Evolutionary conservation across 257 asterid genomes (phyloP), one percentile per base, ranked within the genome.

Genomic region (Craterostigma plantagineum): DNA sequence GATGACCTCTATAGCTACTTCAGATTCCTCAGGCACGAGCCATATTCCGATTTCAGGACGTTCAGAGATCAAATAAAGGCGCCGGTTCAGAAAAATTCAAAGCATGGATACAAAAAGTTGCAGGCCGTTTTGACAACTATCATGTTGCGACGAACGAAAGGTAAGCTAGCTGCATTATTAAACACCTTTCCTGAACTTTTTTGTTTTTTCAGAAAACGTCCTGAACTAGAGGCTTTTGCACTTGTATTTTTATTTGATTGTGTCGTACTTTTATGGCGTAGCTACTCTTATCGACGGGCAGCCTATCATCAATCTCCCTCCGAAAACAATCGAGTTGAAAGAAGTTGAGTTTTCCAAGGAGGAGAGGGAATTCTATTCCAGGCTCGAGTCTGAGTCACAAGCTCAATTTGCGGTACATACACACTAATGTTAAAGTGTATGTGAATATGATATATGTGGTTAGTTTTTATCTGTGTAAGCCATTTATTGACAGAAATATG

Each of bases 391-490:
- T 50, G 81, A 72, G 11, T 87, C 98, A 17, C 86, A 85, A 23
- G 93, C 98, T 61, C 93, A 82, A 57, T 87, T 79, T 67, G 99
- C 95, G 17, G 99, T 90, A 77, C n/a, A n/a, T n/a, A n/a, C 39
- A 33, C 33, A 15, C n/a, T 34, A 35, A 35, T 58, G 46, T 16
- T 16, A 39, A 40, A 58, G n/a, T 33, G 52, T 49, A 6, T 47
- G 17, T 16, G 13, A 11, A 11, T 11, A 8, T 10, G 15, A 41
- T 10, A 16, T 4, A 11, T 41, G 13, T 14, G 7, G 42, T 43
- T 56, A 38, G 18, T 42, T 33, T 27, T 60, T 54, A 63, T 50
- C 47, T 11, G 45, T 47, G 34, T 8, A 23, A 60, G 49, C 37
- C 58, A 48, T 33, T 40, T 52, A 43, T 45, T 58, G 45, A 40